Base-by-base conservation (phyloP, 805 yeast genomes). In the Kodamaea jinghongensis region DNA sequence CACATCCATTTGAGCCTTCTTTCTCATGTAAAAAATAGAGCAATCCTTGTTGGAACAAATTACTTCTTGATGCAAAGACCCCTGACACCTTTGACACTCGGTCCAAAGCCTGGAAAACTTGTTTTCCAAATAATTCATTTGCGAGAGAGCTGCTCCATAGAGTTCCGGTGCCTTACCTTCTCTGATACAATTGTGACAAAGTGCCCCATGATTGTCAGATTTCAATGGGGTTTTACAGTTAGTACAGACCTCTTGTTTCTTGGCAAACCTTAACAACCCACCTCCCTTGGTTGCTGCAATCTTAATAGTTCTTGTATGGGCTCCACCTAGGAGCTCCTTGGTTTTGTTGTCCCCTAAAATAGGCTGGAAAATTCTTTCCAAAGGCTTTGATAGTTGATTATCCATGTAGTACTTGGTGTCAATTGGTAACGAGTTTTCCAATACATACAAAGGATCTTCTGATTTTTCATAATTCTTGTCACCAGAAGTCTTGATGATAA, bases 61-160 rank as follows among this genome's bases (percentile, higher is more conserved):
- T 3, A 93, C 98, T 51, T 93, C 98, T 62, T 89, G 96, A 54
- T 93, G 97, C 39, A 95, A 67, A 17, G 93, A 86, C 0, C 98
- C 98, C 52, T 95, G 97, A 61, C 99, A 93, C 43, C 97, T 71
- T 65, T 93, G 99, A 60, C 99, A 95, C 58, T 93, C 96, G 0
- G 98, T 91, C 99, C 99, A 93, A 46, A 93, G 66, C 48, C 95
- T 71, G 2, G 96, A 81, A 53, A 88, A 93, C 50, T 83, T 82
- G 44, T 79, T 76, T 57, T 93, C 96, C 44, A 91, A 64, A 31
- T 78, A 80, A 56, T 88, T 84, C 73, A 90, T 81, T 43, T 79
- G 82, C 3, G 86, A 83, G 34, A 93, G 64, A 8, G 93, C 89
- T 43, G 81, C 78, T n/a, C 88, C 80, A 55, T 88, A 93, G 17